Evolutionary conservation across 495 filamentous ascomycete species (phyloP), one percentile per base, ranked within the genome.

Genomic region (Neurospora cerealis): DNA sequence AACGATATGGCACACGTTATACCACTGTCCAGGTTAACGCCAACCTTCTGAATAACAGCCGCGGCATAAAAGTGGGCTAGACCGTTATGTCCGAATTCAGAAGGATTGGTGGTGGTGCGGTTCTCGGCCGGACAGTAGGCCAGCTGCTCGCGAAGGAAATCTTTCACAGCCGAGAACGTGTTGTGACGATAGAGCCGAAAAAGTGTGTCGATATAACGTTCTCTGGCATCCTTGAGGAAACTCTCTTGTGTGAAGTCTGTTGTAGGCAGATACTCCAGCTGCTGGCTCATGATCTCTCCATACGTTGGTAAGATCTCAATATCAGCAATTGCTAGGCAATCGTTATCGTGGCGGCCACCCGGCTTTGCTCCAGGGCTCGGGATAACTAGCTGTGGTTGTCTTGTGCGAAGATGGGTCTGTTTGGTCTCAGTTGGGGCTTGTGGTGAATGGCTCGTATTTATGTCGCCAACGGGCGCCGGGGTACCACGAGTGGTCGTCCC

Each of bases 121-220:
- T 41, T 41, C 40, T 17, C 15, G 66, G 74, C 24, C 46, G 71
- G 24, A 73, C 79, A 71, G 6, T 74, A 40, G 24, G 75, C 78
- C 70, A 85, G 77, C 9, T 87, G 79, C 4, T 79, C 70, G 10
- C 81, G 80, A 13, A 90, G 83, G 5, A 85, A 84, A 78, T 92
- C 88, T 69, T 88, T 81, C 5, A 93, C 81, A 70, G 88, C 86
- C 2, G 90, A 89, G 5, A 91, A 80, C 1, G 85, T 90, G 77
- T 93, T 89, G 79, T 92, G 89, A 6, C 91, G 83, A 7, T 92
- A 80, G 4, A 93, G 85, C 19, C 91, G 85, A 73, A 94, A 93
- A 73, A 93, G 88, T 66, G 88, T 81, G 75, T 95, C 92, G 4
- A 95, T 79, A 3, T 93, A 83, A 1, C 91, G 87, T 2, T 80